Percentiles rank a stretch among this genome's conserved stretches.
Evolutionary conservation across 2,329 filamentous ascomycete genomes (phyloP).

Genomic region (Fulvia fulva): DNA sequence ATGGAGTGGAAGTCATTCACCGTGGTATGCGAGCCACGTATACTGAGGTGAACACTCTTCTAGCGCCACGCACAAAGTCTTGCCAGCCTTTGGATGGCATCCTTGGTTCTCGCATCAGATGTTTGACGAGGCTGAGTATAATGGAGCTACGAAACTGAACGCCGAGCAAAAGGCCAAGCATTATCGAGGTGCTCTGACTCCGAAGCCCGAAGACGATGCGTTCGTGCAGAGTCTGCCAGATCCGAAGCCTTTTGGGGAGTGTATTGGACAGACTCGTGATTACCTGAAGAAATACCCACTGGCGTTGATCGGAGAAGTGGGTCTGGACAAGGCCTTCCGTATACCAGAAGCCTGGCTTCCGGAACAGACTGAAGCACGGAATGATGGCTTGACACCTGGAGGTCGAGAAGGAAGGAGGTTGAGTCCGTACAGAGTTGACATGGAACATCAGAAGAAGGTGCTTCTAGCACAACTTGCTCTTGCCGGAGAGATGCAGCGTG

Average conservation of each 20-base stretch:
- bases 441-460: constrained; percentile 65
- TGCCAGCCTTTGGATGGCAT: constrained; percentile 83
- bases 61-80: constrained; percentile 41
- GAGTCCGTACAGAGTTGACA: constrained; percentile 63
- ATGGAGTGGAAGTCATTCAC: constrained; percentile 1
- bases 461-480: constrained; percentile 66
- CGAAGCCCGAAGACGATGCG: constrained; percentile 48
- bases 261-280: constrained; percentile 53
- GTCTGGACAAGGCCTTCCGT: constrained; percentile 72
- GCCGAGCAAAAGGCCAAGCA: constrained; percentile 52
- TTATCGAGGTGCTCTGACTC: constrained; percentile 63
- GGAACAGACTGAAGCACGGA: constrained; percentile 37
- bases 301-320: constrained; percentile 72
- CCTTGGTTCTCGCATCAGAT: constrained; percentile 81
- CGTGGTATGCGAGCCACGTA: neutral
- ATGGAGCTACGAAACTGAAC: constrained; percentile 31
- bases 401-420: constrained; percentile 66
- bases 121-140: constrained; percentile 54
- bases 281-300: constrained; percentile 56
- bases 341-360: constrained; percentile 60
- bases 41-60: neutral
- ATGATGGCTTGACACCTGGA: constrained; percentile 59
- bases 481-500: constrained; percentile 62
- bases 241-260: constrained; percentile 57
- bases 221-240: constrained; percentile 55